phyloP scores from a whole-genome alignment of 371 early-diverging fungal genomes.

The Rhizomucor miehei region DNA sequence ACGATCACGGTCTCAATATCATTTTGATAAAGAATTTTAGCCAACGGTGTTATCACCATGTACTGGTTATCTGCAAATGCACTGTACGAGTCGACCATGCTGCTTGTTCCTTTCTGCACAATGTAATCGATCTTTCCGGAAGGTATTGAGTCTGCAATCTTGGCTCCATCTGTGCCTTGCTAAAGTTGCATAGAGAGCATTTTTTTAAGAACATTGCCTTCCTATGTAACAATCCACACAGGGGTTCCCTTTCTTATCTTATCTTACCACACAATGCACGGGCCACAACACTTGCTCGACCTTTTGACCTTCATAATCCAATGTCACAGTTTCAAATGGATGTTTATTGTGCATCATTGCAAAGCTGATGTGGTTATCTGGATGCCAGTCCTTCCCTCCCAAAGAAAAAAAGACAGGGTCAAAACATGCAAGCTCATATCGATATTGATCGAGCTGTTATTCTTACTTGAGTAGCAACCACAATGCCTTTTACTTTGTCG shows the following conservation, averaged over 20 bases:
- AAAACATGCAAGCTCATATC: too few relatives aligned
- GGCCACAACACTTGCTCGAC: conserved; percentile 38
- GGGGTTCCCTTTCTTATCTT: too few relatives aligned
- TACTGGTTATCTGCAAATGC: conserved; percentile 45
- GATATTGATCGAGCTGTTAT: too few relatives aligned
- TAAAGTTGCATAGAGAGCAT: too few relatives aligned
- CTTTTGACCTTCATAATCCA: conserved; percentile 26
- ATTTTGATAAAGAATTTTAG: conserved; percentile 33
- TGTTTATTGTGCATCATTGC: conserved; percentile 31
- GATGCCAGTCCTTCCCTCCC: conserved; percentile 53
- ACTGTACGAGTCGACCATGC: conserved; percentile 42
- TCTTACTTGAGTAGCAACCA: conserved; percentile 38
- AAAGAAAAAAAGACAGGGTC: neutral
- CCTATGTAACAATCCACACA: neutral
- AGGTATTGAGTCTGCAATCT: conserved; percentile 11
- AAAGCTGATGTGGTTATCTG: conserved; percentile 39
- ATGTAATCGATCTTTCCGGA: conserved; percentile 14
- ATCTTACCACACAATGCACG: conserved; percentile 45
- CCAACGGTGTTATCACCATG: conserved; percentile 27
- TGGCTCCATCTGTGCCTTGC: conserved; percentile 31
- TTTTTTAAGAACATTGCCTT: too few relatives aligned
- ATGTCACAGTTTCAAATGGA: conserved; percentile 23
- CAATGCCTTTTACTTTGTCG: conserved; percentile 10
- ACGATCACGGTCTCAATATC: conserved; percentile 28
- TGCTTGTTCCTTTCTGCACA: conserved; percentile 30